Evolutionary conservation across 768 basidiomycete genomes (phyloP).

Genomic region (Hydnomerulius pinastri): DNA sequence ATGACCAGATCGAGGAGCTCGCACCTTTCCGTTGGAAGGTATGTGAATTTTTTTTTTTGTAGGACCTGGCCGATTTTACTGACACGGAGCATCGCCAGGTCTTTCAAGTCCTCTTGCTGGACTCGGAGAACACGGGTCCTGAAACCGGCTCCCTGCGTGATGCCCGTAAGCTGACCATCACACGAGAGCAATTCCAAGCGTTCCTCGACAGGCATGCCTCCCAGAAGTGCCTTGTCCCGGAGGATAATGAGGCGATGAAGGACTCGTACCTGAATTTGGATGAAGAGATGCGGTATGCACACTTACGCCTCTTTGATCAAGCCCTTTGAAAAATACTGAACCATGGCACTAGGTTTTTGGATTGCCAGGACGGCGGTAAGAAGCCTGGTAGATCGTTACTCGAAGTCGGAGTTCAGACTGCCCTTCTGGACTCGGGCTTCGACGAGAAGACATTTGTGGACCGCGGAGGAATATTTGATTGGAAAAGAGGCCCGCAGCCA

Average conservation of each 20-base stretch:
- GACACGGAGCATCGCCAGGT: conserved; percentile 22
- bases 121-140: conserved; percentile 37
- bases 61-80: background rate
- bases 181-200: conserved; percentile 32
- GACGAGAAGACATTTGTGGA: conserved; percentile 32
- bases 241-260: conserved; percentile 40
- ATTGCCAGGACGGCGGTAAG: conserved; percentile 35
- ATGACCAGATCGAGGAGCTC: conserved; percentile 34
- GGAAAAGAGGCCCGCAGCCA: conserved; percentile 24
- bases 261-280: conserved; percentile 40
- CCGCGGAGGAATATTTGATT: conserved; percentile 39
- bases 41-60: background rate
- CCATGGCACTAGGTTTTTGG: conserved; percentile 25
- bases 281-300: conserved; percentile 36
- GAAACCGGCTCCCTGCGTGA: conserved; percentile 35
- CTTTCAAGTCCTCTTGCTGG: conserved; percentile 38
- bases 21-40: conserved; percentile 44
- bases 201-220: conserved; percentile 33
- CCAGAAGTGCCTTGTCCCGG: conserved; percentile 34
- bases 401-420: conserved; percentile 34
- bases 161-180: conserved; percentile 36
- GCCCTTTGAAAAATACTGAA: background rate
- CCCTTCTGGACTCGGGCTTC: conserved; percentile 37
- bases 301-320: background rate
- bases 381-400: conserved; percentile 28